Evolutionary conservation across 2,329 filamentous ascomycete genomes (phyloP), one percentile per base, ranked within the genome.

Genomic region (Amesomyces nigricolor): DNA sequence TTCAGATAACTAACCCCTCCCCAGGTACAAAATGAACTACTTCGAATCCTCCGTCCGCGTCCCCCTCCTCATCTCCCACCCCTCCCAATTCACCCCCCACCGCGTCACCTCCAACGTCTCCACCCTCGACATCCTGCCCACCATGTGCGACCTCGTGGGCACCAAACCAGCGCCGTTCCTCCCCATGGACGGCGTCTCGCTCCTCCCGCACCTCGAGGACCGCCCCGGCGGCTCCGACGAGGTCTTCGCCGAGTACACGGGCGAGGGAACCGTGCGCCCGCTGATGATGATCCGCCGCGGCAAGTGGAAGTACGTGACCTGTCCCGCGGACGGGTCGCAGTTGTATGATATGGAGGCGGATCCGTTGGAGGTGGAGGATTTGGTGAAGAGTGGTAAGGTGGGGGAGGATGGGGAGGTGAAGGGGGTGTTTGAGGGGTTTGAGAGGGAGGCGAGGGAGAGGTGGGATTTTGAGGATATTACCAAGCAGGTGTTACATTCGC

Each of bases 221-320:
- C 72, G 73, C 19, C 71, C 81, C 8, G 53, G 29, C 26, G 84
- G 82, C 40, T 85, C 87, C 58, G 91, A 96, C 69, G 94, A 88
- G 10, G 91, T 94, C n/a, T 87, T 92, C 65, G 91, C 90, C 58
- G 91, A 96, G 74, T 96, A 96, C 74, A 95, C 92, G 67, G 91
- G 90, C 48, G 91, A 96, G 72, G 91, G 91, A 47, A 96, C 91
- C 1, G 78, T 95, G 54, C 85, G 88, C 4, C 91, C 91, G 1
- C 81, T 95, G 54, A 89, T 95, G 78, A 96, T 96, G 91, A 96
- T 96, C 67, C 85, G 88, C 56, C 86, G 90, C 53, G 89, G 89
- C 8, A 78, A 81, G 46, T 96, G 89, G 89, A 96, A 96, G 76
- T 96, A 91, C 70, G 84, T 94, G 61, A 90, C 82, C 60, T 96